Conservation (phyloP, 345 rosid genomes). For the Adansonia digitata region DNA sequence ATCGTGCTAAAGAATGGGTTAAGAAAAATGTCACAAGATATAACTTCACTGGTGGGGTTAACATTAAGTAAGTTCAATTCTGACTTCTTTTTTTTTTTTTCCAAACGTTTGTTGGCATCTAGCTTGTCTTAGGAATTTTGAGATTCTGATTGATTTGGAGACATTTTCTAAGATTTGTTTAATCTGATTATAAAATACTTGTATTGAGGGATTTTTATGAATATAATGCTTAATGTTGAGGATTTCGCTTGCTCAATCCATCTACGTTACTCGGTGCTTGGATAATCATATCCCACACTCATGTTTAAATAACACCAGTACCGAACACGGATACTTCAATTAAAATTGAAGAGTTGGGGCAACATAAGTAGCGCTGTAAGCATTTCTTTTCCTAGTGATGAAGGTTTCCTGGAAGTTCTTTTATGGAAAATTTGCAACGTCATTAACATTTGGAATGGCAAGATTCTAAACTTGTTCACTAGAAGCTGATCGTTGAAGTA, state of each 20-base stretch:
- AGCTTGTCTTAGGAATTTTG: not conserved
- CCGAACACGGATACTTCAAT: too few species aligned
- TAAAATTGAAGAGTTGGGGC: too few species aligned
- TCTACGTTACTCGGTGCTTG: too few species aligned
- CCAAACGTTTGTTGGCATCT: not conserved
- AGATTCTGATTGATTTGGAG: not conserved
- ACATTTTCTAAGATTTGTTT: not conserved
- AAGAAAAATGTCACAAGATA: constrained; percentile 55
- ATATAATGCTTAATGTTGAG: not conserved
- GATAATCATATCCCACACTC: too few species aligned
- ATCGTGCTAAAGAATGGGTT: constrained; percentile 66
- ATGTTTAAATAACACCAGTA: too few species aligned
- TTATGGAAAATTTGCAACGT: not conserved
- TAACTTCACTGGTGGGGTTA: constrained; percentile 66
- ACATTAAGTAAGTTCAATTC: constrained; percentile 45
- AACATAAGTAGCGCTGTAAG: not conserved
- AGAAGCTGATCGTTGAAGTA: not conserved
- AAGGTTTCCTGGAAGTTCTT: not conserved
- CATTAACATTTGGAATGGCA: not conserved
- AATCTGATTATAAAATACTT: not conserved
- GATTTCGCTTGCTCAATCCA: too few species aligned
- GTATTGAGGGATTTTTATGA: not conserved
- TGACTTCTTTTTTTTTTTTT: not conserved
- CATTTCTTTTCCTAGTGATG: too few species aligned
- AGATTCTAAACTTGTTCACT: too few species aligned